Conservation (phyloP, 129 eudicot genomes). For the Escallonia herrerae region DNA sequence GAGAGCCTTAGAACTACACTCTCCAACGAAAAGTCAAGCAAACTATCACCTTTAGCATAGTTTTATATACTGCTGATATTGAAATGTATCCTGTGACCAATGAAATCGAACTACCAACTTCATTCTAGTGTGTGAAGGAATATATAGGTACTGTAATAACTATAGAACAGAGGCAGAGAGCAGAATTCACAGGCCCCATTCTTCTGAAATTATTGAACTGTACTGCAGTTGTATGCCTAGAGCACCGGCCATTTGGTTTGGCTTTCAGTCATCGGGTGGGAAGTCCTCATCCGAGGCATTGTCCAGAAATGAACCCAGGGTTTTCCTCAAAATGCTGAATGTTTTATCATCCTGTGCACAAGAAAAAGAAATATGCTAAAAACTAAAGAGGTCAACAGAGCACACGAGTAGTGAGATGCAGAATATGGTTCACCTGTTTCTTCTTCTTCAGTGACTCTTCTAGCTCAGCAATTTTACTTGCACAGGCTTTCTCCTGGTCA, state of each 20-base stretch:
- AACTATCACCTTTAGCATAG: too few relatives aligned
- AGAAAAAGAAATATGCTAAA: not conserved
- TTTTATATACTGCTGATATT: too few relatives aligned
- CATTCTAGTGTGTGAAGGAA: too few relatives aligned
- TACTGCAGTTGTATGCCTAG: not conserved
- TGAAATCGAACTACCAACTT: too few relatives aligned
- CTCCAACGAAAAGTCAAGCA: too few relatives aligned
- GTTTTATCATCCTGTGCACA: conserved; percentile 74
- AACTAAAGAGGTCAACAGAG: not conserved
- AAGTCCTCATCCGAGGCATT: conserved; percentile 86
- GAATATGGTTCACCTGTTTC: conserved; percentile 49
- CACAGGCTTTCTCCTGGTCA: conserved; percentile 68
- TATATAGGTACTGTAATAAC: too few relatives aligned
- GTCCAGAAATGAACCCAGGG: conserved; percentile 75
- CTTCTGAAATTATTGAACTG: too few relatives aligned
- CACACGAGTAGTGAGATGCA: not conserved
- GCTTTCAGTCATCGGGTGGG: conserved; percentile 59
- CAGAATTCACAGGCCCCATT: too few relatives aligned
- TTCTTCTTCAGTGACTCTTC: conserved; percentile 89
- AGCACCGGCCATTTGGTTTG: conserved; percentile 1
- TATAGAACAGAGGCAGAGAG: too few relatives aligned
- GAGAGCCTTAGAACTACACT: too few relatives aligned
- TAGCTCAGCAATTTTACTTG: conserved; percentile 61
- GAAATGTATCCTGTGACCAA: too few relatives aligned
- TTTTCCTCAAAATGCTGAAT: conserved; percentile 76